A percentile compares a stretch with the other conserved stretches of the same genome.
Evolutionary conservation across 768 basidiomycete species (phyloP).

Genomic region (Podaxis sp.): DNA sequence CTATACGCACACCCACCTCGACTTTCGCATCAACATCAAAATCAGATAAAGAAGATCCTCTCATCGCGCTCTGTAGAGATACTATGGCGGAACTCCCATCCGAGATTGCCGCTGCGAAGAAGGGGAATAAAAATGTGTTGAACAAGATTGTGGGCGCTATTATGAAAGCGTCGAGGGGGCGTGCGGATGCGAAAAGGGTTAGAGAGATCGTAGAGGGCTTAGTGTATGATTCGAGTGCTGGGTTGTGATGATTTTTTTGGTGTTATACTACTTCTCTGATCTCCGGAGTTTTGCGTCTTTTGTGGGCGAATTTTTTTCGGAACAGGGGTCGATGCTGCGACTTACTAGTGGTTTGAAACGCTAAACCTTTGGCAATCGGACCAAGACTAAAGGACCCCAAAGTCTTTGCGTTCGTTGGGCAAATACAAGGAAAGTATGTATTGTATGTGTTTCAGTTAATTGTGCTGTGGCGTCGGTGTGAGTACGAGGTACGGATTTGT

Average conservation of each 20-base stretch:
- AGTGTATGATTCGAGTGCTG: not conserved
- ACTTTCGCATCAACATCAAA: not conserved
- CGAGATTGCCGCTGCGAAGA: constrained; percentile 63
- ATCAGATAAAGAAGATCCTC: constrained; percentile 29
- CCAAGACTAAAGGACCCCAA: too few species aligned
- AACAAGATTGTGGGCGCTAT: constrained; percentile 84
- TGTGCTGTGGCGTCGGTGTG: too few species aligned
- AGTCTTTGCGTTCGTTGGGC: too few species aligned
- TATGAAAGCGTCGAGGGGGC: constrained; percentile 87
- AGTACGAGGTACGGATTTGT: too few species aligned
- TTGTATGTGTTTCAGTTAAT: too few species aligned
- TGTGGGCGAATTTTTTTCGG: too few species aligned
- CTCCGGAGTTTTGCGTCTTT: too few species aligned
- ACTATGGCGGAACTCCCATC: constrained; percentile 66
- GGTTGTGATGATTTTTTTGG: not conserved
- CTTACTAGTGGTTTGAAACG: too few species aligned
- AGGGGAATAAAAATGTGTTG: constrained; percentile 74
- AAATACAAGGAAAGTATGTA: too few species aligned
- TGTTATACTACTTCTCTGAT: too few species aligned
- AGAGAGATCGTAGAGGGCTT: constrained; percentile 27
- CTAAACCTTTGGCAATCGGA: too few species aligned
- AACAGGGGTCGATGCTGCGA: too few species aligned
- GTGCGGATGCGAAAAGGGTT: constrained; percentile 69
- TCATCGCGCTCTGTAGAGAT: constrained; percentile 57
- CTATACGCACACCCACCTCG: constrained; percentile 17